Percentiles rank a stretch among this genome's conserved stretches.
These are phyloP conservation scores for Quercus lobata DNA, from an alignment of 331 rosid genomes.

Conservation along the genomic window DNA sequence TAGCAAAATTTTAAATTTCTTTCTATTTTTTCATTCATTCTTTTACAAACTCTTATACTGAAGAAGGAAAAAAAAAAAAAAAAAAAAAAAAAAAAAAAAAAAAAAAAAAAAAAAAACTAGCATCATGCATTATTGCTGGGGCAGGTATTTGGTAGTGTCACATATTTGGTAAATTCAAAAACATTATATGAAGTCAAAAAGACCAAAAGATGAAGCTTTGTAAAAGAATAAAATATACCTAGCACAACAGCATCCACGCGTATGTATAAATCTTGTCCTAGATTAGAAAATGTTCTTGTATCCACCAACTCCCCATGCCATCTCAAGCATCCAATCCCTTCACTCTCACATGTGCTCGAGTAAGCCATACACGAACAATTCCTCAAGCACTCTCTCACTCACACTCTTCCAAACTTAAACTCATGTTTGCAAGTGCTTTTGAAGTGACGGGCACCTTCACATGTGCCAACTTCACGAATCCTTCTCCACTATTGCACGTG, in stretches of 20 bases:
- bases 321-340: constrained; percentile 37
- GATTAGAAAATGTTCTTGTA: not conserved
- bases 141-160: too few relatives aligned
- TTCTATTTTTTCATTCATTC: too few relatives aligned
- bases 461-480: constrained; percentile 31
- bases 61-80: too few relatives aligned
- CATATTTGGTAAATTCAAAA: too few relatives aligned
- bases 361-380: constrained; percentile 57
- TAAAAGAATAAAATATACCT: constrained; percentile 13
- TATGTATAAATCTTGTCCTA: constrained; percentile 37
- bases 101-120: too few relatives aligned
- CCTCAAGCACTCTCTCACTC: constrained; percentile 28
- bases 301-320: constrained; percentile 55
- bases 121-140: too few relatives aligned
- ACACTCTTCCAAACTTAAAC: constrained; percentile 35
- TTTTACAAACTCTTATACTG: too few relatives aligned
- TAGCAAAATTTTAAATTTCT: too few relatives aligned
- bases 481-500: constrained; percentile 41
- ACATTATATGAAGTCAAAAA: too few relatives aligned
- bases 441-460: constrained; percentile 48
- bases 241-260: constrained; percentile 43
- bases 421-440: constrained; percentile 5
- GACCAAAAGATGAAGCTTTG: too few relatives aligned
- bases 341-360: constrained; percentile 26
- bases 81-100: too few relatives aligned